Evolutionary conservation across 1,139 yeast genomes (phyloP), one percentile per base, ranked within the genome.

Genomic region (Blastobotrys apis): DNA sequence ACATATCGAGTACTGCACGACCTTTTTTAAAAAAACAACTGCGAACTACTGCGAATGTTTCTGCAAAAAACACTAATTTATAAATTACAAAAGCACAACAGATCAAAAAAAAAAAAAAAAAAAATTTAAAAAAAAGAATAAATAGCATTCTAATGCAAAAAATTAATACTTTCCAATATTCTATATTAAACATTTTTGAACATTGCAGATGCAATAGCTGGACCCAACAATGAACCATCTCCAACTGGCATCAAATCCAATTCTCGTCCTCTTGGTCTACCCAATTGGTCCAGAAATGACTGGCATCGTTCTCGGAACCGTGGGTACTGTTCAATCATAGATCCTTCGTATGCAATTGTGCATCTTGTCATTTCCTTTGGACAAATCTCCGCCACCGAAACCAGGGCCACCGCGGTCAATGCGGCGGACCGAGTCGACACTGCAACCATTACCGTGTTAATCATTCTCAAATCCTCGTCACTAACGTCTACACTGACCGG

Each of bases 251-350:
- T 50, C 34, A 60, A 46, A 5, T 38, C 37, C 37, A 60, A 49
- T 32, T 47, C 37, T 30, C 54, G 43, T 33, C 53, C 53, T 23
- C 54, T 31, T 8, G 53, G 46, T n/a, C 42, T 35, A 15, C 58
- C 56, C 37, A 63, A 51, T 33, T 43, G 37, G 33, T 55, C 53
- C 47, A 64, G 47, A 39, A 54, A 58, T 42, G 48, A 49, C 52
- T 64, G 66, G 44, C 63, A 61, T 25, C 63, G 78, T 5, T 78
- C 77, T 62, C 77, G 74, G 67, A 83, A 87, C 19, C 88, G 87
- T 25, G 95, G 94, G 59, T 85, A 88, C 59, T 80, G 81, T 62
- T 86, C 95, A 41, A 87, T 81, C 47, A 87, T 88, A 3, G 95
- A 80, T 17, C 97, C 97, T 58, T 86, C 94, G 54, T 85, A 86